These are phyloP conservation scores for Rhizophora mangle DNA, from an alignment of 345 rosid species.

Conservation along the genomic window DNA sequence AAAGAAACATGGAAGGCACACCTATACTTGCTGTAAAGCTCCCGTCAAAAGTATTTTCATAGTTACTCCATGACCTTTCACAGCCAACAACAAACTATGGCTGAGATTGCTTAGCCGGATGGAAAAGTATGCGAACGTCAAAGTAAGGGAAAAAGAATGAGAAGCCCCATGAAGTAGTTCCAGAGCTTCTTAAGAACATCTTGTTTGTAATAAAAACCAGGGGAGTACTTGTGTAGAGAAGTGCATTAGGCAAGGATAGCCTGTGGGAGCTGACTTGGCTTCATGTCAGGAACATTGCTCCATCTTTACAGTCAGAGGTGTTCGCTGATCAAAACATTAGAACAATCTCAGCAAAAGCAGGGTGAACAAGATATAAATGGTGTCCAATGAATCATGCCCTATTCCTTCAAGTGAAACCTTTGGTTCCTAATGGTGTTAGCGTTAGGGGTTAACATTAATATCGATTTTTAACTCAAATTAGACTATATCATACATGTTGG, in stretches of 20 bases:
- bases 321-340: slow-evolving; percentile 67
- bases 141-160: slow-evolving; percentile 85
- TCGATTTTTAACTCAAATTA: neutral
- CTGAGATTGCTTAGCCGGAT: slow-evolving; percentile 80
- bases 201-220: slow-evolving; percentile 74
- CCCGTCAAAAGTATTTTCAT: slow-evolving; percentile 69
- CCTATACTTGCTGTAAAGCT: slow-evolving; percentile 71
- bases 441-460: slow-evolving; percentile 22
- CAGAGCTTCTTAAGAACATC: slow-evolving; percentile 80
- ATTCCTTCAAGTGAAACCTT: slow-evolving; percentile 39
- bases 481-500: slow-evolving; percentile 20
- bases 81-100: slow-evolving; percentile 73
- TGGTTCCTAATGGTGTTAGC: slow-evolving; percentile 37
- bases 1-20: slow-evolving; percentile 90
- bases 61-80: slow-evolving; percentile 61
- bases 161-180: slow-evolving; percentile 81
- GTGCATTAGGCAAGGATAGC: slow-evolving; percentile 90
- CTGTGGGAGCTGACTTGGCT: slow-evolving; percentile 97
- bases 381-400: slow-evolving; percentile 37
- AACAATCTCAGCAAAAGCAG: slow-evolving; percentile 29
- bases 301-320: slow-evolving; percentile 73
- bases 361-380: slow-evolving; percentile 24
- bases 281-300: slow-evolving; percentile 79
- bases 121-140: slow-evolving; percentile 91
- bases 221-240: slow-evolving; percentile 79